Conservation (phyloP, 1,139 yeast species). For the Hansenula lynferdii region DNA sequence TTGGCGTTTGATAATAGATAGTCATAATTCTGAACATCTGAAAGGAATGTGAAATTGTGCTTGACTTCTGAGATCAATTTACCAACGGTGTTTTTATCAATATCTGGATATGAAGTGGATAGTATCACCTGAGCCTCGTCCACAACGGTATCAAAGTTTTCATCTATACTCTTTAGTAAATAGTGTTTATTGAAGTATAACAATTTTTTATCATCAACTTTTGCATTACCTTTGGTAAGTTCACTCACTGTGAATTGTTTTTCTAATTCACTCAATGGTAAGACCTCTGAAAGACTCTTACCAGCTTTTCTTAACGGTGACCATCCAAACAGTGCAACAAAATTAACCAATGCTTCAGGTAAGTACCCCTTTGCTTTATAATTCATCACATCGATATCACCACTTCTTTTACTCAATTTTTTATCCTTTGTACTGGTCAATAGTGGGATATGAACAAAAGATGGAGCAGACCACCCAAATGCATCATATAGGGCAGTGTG, state of each 20-base stretch:
- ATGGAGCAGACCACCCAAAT: slow-evolving; percentile 82
- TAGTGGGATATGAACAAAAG: slow-evolving; percentile 84
- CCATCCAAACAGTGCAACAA: slow-evolving; percentile 94
- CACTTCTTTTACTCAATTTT: slow-evolving; percentile 81
- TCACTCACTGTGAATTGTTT: slow-evolving; percentile 47
- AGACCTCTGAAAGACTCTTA: slow-evolving; percentile 58
- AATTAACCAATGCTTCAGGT: slow-evolving; percentile 85
- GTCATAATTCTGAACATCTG: slow-evolving; percentile 43
- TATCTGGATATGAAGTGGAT: slow-evolving; percentile 10
- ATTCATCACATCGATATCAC: slow-evolving; percentile 67
- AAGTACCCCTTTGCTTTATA: slow-evolving; percentile 59
- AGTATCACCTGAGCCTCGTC: slow-evolving; percentile 26
- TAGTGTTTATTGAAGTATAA: slow-evolving; percentile 72
- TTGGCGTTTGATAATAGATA: slow-evolving; percentile 47
- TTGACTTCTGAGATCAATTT: slow-evolving; percentile 23
- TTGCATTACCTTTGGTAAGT: slow-evolving; percentile 89
- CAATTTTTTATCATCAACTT: slow-evolving; percentile 76
- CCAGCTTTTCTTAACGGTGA: slow-evolving; percentile 59
- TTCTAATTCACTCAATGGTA: slow-evolving; percentile 49
- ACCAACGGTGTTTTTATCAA: slow-evolving; percentile 17
- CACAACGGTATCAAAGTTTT: slow-evolving; percentile 32
- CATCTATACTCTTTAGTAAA: slow-evolving; percentile 35
- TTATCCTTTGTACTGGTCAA: slow-evolving; percentile 71
- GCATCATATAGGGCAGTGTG: slow-evolving; percentile 85
- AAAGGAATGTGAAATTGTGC: slow-evolving; percentile 39